Evolutionary conservation across 2,329 filamentous ascomycete genomes (phyloP), one percentile per base, ranked within the genome.

Genomic region (Colletotrichum costaricense): DNA sequence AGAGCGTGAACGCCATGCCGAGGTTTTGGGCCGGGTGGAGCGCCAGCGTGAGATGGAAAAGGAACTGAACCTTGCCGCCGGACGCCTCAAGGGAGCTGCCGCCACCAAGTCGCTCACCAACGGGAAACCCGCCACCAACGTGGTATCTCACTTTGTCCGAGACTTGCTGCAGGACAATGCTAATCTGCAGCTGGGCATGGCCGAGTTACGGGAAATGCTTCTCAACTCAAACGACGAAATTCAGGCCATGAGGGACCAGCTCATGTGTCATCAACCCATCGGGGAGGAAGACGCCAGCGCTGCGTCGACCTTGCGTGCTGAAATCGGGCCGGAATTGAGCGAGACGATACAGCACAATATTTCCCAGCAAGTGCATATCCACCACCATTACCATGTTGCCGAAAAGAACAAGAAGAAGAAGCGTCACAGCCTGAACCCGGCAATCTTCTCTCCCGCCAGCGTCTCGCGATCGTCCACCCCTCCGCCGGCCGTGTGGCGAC

Each of bases 151-250:
- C 79, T 98, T 99, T 78, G 97, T 99, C 69, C 95, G 95, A 77
- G 97, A 98, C 81, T 94, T 99, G 69, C 86, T 99, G 22, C 93
- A 97, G 78, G 97, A 99, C 81, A 99, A 99, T 79, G 95, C 95
- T 11, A 98, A 95, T 77, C 86, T 99, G 57, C 97, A 99, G 81
- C 89, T 97, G 75, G 95, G 95, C 19, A 97, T 98, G 73, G 91
- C 95, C 65, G 97, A 99, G 84, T 85, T 99, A 60, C 90, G 95
- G 22, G 95, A 98, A 80, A 92, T 99, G 91, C 88, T 99, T 26
- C 89, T 95, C 78, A 95, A 91, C 80, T 98, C 96, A 3, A 97
- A 98, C 79, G 94, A 98, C 78, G 96, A 99, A 83, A 97, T 98
- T 3, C 95, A 98, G 80, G 90, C 89, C 56, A 84, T 99, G 24